Conservation (phyloP, 768 basidiomycete genomes). For the Lactarius hengduanensis region DNA sequence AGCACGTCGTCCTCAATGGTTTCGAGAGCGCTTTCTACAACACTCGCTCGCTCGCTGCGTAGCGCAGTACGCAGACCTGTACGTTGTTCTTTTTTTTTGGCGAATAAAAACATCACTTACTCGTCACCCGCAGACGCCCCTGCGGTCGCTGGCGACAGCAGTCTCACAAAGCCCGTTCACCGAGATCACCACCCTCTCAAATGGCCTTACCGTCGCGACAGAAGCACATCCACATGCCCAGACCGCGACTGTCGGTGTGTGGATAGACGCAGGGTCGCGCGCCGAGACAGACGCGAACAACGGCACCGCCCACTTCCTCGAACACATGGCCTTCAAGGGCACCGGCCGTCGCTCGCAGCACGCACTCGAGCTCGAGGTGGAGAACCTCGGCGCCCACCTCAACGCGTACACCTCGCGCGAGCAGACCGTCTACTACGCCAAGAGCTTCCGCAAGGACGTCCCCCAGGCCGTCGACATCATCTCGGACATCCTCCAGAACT, state of each 20-base stretch:
- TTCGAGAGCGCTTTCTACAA: constrained; percentile 32
- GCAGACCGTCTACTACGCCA: constrained; percentile 99
- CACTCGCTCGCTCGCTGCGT: constrained; percentile 26
- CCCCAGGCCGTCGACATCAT: constrained; percentile 91
- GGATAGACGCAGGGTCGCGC: constrained; percentile 97
- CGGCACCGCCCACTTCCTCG: constrained; percentile 97
- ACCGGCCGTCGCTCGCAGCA: constrained; percentile 87
- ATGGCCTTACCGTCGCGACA: constrained; percentile 94
- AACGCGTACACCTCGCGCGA: constrained; percentile 99
- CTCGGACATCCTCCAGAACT: constrained; percentile 96
- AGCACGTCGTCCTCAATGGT: constrained; percentile 42
- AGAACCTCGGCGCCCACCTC: constrained; percentile 95
- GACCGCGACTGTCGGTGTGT: constrained; percentile 98
- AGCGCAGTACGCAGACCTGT: constrained; percentile 21
- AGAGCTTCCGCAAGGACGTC: constrained; percentile 96
- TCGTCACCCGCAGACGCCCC: constrained; percentile 41
- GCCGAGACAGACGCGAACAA: constrained; percentile 95
- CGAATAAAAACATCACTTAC: neutral
- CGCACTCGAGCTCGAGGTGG: constrained; percentile 92
- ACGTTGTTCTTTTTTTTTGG: constrained; percentile 13
- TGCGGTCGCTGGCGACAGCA: constrained; percentile 75
- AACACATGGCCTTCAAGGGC: constrained; percentile 98
- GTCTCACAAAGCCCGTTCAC: constrained; percentile 71
- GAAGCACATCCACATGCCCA: constrained; percentile 87
- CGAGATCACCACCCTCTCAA: constrained; percentile 87